phyloP scores from a whole-genome alignment of 208 protist species.

The Wallacemonas sp. region DNA sequence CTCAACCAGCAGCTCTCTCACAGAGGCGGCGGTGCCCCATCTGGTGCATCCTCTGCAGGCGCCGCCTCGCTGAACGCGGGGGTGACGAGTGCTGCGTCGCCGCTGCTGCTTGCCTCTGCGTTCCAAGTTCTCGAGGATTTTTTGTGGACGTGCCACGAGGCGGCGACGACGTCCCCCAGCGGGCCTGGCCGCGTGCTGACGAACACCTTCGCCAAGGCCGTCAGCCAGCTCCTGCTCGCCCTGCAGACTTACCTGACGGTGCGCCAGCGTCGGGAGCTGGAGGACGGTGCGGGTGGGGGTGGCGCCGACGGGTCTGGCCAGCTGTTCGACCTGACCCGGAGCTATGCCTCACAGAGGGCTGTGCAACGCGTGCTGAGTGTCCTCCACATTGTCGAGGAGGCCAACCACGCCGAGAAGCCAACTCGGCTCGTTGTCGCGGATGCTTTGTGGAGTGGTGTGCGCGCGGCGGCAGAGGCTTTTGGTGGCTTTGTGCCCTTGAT shows the following conservation, averaged over 20 bases:
- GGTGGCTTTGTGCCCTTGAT: conserved; percentile 29
- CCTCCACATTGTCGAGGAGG: conserved; percentile 8
- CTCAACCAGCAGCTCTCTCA: conserved; percentile 25
- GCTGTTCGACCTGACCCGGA: conserved; percentile 41
- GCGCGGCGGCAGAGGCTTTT: conserved; percentile 34
- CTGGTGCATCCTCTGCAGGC: too few species aligned
- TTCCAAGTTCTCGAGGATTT: conserved; percentile 28
- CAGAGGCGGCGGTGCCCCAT: neutral
- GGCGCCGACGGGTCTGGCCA: conserved; percentile 2
- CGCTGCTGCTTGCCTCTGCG: conserved; percentile 17
- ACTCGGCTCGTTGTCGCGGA: conserved; percentile 11
- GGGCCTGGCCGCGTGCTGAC: conserved; percentile 18
- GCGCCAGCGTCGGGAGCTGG: conserved; percentile 53
- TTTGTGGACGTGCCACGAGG: conserved; percentile 1
- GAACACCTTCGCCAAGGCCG: neutral
- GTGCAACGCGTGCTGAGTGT: conserved; percentile 65
- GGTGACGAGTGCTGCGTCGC: conserved; percentile 19
- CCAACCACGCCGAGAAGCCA: neutral
- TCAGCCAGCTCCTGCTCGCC: conserved; percentile 33
- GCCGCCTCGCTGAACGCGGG: too few species aligned
- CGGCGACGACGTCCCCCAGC: conserved; percentile 1
- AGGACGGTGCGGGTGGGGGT: conserved; percentile 8
- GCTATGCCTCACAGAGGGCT: conserved; percentile 43
- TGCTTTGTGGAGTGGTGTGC: conserved; percentile 24
- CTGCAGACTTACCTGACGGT: conserved; percentile 54